Conservation (phyloP, 2,329 filamentous ascomycete genomes). For the Colletotrichum tofieldiae region DNA sequence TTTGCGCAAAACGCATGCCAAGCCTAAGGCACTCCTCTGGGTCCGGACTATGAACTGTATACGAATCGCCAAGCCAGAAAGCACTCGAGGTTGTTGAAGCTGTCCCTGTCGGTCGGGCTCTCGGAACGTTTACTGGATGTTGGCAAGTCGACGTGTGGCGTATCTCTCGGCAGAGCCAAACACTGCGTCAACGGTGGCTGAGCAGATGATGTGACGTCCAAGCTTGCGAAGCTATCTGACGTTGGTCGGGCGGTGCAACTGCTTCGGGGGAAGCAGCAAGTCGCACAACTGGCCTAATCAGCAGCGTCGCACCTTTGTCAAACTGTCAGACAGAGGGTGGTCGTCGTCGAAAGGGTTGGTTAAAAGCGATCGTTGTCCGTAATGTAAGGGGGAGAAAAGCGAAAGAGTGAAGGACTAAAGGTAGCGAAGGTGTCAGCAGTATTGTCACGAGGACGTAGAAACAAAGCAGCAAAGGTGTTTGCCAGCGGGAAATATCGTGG, state of each 20-base stretch:
- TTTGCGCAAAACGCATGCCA: conserved; percentile 26
- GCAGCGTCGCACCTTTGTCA: not conserved
- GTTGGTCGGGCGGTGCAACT: not conserved
- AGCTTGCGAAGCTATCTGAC: not conserved
- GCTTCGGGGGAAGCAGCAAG: not conserved
- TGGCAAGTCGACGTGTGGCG: conserved; percentile 5
- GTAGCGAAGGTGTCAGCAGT: conserved; percentile 28
- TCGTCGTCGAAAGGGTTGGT: conserved; percentile 6
- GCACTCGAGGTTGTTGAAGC: not conserved
- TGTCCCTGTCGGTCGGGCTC: not conserved
- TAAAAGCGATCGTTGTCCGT: conserved; percentile 18
- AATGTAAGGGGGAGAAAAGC: not conserved
- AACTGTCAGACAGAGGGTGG: not conserved
- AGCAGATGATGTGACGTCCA: conserved; percentile 14
- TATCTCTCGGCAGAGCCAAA: not conserved
- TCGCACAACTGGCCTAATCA: not conserved
- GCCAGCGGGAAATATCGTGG: conserved; percentile 24
- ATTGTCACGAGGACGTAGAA: conserved; percentile 21
- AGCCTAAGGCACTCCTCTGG: conserved; percentile 6
- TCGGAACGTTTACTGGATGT: not conserved
- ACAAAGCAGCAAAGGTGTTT: conserved; percentile 1
- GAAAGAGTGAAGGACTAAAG: conserved; percentile 22
- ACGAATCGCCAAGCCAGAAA: not conserved
- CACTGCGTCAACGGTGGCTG: not conserved
- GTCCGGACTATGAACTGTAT: not conserved